Base-by-base conservation (phyloP, 2,329 filamentous ascomycete species). In the Colletotrichum tamarilloi region DNA sequence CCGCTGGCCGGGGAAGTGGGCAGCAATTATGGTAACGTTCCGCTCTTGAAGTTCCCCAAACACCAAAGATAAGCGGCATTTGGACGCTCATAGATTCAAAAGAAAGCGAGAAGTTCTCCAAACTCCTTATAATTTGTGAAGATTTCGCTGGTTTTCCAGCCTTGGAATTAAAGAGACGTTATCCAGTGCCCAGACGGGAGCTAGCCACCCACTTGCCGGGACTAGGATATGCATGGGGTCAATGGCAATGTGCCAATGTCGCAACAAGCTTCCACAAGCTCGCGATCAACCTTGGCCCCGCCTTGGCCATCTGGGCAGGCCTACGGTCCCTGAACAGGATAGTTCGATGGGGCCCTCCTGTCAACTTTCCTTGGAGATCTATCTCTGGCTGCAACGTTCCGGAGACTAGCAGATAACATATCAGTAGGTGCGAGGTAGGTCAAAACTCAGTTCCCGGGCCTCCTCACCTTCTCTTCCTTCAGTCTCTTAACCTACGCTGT, bases 181-280 rank as follows among this genome's bases (percentile, higher is more conserved):
- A 14, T 52, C 49, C 3, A 38, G 30, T 42, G 52, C 32, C 49
- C 26, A 22, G 19, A 22, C 28, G 46, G n/a, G 30, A 55, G 12
- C 16, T 22, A 9, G 14, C 60, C n/a, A 55, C 32, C 24, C 38
- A 52, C 42, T 32, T 32, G 24, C 38, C 64, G 19, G 35, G 49
- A 32, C 63, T n/a, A 22, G 63, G 35, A 32, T 30, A 4, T n/a
- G 46, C 28, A 38, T 66, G 63, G 32, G 53, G 62, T 58, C 53
- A 58, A 69, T 62, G 38, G 30, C 53, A 53, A 66, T 73, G 46
- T 57, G 38, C 24, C 42, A 53, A 66, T 73, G 46, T 52, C 67
- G 70, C 70, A 73, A 73, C 60, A 73, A 73, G 70, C 70, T 73
- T 73, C 59, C 60, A 16, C 28, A 57, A 73, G 70, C 56, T 73